Conservation (phyloP, 306 rosid species). For the Medicago arabica region DNA sequence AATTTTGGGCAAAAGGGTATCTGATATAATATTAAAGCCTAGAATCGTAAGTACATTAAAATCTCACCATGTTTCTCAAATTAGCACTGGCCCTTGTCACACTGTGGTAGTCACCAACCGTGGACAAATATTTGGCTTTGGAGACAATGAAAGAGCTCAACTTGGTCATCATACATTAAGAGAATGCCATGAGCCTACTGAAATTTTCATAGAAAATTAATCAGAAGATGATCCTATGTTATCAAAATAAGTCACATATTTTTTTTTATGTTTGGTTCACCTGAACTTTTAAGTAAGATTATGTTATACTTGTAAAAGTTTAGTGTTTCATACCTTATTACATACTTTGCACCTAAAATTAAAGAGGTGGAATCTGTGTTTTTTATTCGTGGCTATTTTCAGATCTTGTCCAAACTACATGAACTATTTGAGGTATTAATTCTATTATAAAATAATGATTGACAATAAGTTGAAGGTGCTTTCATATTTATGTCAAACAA, state of each 20-base stretch:
- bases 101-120: conserved; percentile 72
- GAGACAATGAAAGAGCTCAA: conserved; percentile 93
- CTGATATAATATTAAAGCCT: conserved; percentile 76
- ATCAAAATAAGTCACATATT: conserved; percentile 1
- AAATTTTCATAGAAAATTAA: conserved; percentile 62
- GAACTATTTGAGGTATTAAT: too few relatives aligned
- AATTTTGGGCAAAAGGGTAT: conserved; percentile 73
- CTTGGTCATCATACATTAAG: conserved; percentile 85
- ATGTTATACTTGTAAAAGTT: not conserved
- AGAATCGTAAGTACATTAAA: conserved; percentile 70
- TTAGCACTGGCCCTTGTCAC: conserved; percentile 88
- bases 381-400: too few relatives aligned
- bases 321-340: not conserved
- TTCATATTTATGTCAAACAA: too few relatives aligned
- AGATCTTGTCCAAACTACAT: too few relatives aligned
- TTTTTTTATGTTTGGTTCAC: conserved; percentile 18
- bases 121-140: conserved; percentile 83
- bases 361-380: too few relatives aligned
- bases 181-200: conserved; percentile 76
- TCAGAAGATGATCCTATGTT: conserved; percentile 43
- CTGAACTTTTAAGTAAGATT: conserved; percentile 15
- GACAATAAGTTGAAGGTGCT: too few relatives aligned
- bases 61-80: conserved; percentile 77
- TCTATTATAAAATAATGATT: too few relatives aligned
- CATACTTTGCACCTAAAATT: too few relatives aligned